A percentile compares a stretch with the other conserved stretches of the same genome.
phyloP scores from a whole-genome alignment of 2,329 filamentous ascomycete genomes.

The Leptographium galeiforme region DNA sequence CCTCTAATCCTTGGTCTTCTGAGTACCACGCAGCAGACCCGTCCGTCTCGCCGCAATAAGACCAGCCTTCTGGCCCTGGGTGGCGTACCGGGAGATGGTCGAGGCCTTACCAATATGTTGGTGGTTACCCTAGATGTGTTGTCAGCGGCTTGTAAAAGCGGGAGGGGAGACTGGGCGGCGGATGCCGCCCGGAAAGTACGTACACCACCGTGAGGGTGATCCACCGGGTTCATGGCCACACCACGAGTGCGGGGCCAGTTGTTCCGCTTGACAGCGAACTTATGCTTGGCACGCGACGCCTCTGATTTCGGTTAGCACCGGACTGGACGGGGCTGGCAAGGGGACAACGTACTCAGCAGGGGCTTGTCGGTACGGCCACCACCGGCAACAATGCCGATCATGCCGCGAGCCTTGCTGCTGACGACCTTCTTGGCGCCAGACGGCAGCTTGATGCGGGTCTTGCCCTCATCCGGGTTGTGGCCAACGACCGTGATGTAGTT shows the following conservation, averaged over 20 bases:
- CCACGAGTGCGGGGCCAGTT: conserved; percentile 99
- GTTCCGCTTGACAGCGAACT: conserved; percentile 99
- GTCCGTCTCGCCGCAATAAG: conserved; percentile 99
- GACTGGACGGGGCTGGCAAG: not conserved
- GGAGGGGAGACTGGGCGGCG: not conserved
- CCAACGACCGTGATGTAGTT: conserved; percentile 98
- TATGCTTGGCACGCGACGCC: conserved; percentile 99
- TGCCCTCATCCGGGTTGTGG: conserved; percentile 97
- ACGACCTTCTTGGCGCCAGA: conserved; percentile 99
- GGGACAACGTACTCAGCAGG: conserved; percentile 58
- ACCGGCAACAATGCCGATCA: conserved; percentile 99
- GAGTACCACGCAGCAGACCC: conserved; percentile 99
- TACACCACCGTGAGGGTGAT: conserved; percentile 94
- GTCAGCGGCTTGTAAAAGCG: conserved; percentile 25
- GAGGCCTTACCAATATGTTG: conserved; percentile 99
- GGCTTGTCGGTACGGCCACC: conserved; percentile 99
- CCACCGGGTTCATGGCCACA: conserved; percentile 99
- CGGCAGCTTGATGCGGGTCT: conserved; percentile 99
- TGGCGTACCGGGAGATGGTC: conserved; percentile 96
- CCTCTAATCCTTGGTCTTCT: conserved; percentile 95
- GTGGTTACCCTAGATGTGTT: conserved; percentile 70
- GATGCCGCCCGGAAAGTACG: conserved; percentile 19
- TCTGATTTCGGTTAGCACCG: conserved; percentile 38
- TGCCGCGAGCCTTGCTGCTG: conserved; percentile 81
- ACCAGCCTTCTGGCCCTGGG: conserved; percentile 99